These are phyloP conservation scores for Pyrenophora tritici-repentis DNA, from an alignment of 2,329 filamentous ascomycete species.

Conservation along the genomic window DNA sequence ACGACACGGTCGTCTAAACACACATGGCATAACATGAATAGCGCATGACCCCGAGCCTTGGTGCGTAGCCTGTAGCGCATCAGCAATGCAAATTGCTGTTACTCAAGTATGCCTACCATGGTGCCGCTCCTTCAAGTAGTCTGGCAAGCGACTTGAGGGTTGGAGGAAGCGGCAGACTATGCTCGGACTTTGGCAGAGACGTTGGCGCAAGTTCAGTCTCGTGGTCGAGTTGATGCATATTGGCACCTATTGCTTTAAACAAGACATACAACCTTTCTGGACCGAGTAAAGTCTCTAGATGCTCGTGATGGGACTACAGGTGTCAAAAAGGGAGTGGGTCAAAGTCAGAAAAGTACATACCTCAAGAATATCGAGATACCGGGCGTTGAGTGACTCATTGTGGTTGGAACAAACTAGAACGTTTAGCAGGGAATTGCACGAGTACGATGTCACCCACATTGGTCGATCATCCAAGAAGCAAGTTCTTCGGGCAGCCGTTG, in stretches of 20 bases:
- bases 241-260: conserved; percentile 64
- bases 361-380: conserved; percentile 41
- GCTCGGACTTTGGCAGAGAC: conserved; percentile 12
- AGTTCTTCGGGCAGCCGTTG: conserved; percentile 47
- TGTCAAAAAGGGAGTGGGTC: conserved; percentile 6
- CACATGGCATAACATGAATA: conserved; percentile 35
- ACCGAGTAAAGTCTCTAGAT: conserved; percentile 48
- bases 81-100: conserved; percentile 1
- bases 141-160: conserved; percentile 28
- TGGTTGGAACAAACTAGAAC: conserved; percentile 36
- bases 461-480: conserved; percentile 51
- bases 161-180: conserved; percentile 20
- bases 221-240: conserved; percentile 8
- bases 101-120: conserved; percentile 23
- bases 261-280: conserved; percentile 53
- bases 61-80: conserved; percentile 24
- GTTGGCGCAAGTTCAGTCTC: conserved; percentile 10
- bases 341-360: conserved; percentile 13
- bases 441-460: conserved; percentile 27
- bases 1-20: conserved; percentile 41
- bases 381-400: conserved; percentile 44
- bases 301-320: conserved; percentile 20
- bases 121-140: conserved; percentile 33
- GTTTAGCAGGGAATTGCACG: conserved; percentile 16
- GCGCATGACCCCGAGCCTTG: conserved; percentile 27